phyloP scores from a whole-genome alignment of 768 basidiomycete genomes.

The Coprinellus micaceus region DNA sequence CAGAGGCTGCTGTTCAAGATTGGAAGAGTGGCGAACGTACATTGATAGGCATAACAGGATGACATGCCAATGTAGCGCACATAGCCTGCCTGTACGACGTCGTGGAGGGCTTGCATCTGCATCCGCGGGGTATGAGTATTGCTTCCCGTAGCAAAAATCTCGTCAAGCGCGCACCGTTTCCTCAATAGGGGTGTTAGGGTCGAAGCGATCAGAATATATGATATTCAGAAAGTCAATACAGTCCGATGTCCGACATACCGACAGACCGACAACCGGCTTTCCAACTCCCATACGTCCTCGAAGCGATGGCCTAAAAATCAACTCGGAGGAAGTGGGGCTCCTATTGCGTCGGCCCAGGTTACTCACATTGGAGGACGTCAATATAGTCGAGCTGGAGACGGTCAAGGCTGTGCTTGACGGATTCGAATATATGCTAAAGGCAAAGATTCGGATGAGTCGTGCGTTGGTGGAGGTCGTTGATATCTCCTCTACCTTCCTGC shows the following conservation, averaged over 20 bases:
- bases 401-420: constrained; percentile 57
- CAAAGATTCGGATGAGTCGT: not conserved
- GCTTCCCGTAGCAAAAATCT: not conserved
- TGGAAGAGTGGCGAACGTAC: constrained; percentile 24
- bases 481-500: constrained; percentile 21
- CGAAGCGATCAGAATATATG: no score
- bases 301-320: constrained; percentile 42
- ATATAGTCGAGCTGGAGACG: constrained; percentile 74
- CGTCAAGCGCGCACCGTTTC: constrained; percentile 37
- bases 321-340: constrained; percentile 15
- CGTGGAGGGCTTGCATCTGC: constrained; percentile 66
- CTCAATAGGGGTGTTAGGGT: constrained; percentile 53
- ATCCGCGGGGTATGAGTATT: not conserved
- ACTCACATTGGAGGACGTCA: constrained; percentile 66
- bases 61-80: constrained; percentile 61
- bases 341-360: constrained; percentile 23
- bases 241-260: no score
- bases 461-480: no score
- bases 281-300: no score
- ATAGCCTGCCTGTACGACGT: constrained; percentile 62
- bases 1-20: not conserved
- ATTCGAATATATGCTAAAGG: constrained; percentile 68
- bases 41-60: constrained; percentile 54
- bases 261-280: no score
- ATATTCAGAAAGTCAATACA: no score